Conservation (phyloP, 805 yeast species). For the Candida manassasensis region DNA sequence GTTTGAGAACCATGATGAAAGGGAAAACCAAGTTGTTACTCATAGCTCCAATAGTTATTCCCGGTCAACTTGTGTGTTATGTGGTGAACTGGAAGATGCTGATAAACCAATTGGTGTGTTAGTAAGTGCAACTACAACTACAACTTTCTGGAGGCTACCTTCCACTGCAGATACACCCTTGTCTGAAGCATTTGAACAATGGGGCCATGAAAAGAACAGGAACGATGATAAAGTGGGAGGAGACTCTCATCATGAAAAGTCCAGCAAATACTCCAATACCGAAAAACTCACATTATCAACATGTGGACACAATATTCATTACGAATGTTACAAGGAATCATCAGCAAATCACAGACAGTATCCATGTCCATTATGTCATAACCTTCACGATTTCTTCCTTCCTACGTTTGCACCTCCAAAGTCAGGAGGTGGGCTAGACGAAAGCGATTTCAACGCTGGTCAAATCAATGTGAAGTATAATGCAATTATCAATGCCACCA, state of each 20-base stretch:
- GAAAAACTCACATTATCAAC: constrained; percentile 31
- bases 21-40: constrained; percentile 7
- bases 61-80: constrained; percentile 47
- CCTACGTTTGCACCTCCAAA: constrained; percentile 36
- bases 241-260: constrained; percentile 17
- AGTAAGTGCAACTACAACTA: constrained; percentile 41
- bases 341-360: constrained; percentile 21
- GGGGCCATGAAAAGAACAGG: constrained; percentile 19
- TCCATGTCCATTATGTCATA: constrained; percentile 50
- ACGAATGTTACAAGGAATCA: constrained; percentile 35
- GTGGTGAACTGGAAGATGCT: constrained; percentile 48
- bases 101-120: constrained; percentile 58
- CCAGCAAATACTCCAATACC: constrained; percentile 12
- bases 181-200: constrained; percentile 17
- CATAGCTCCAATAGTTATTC: constrained; percentile 12
- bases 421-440: constrained; percentile 14
- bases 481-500: constrained; percentile 16
- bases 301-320: constrained; percentile 54
- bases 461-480: constrained; percentile 16
- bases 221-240: constrained; percentile 13
- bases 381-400: constrained; percentile 39
- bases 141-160: constrained; percentile 48
- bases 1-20: constrained; percentile 5
- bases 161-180: constrained; percentile 11
- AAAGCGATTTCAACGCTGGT: constrained; percentile 8